Base-by-base conservation (phyloP, 2,329 filamentous ascomycete genomes). In the Lithohypha guttulata region DNA sequence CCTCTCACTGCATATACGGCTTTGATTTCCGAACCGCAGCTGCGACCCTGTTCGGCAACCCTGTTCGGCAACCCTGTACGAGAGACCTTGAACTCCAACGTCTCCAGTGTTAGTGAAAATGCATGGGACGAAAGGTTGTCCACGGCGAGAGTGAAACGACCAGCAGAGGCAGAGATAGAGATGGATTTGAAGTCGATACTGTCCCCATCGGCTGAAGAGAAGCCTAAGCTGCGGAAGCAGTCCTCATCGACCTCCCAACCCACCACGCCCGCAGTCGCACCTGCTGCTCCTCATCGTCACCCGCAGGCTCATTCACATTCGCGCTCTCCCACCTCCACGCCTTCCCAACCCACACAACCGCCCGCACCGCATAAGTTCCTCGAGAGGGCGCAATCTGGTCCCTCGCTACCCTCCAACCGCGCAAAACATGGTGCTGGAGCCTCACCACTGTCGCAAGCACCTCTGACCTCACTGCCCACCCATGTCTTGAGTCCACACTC, bases 141-240 rank as follows among this genome's bases (percentile, higher is more conserved):
- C n/a, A n/a, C n/a, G n/a, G n/a, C n/a, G n/a, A n/a, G n/a, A n/a
- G n/a, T n/a, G n/a, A n/a, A n/a, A n/a, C n/a, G n/a, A n/a, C n/a
- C n/a, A n/a, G n/a, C 26, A 11, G 26, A 28, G 4, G 26, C 26
- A 28, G 9, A 10, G 15, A 14, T 5, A 28, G 26, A 14, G 11
- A 66, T 66, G 63, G 63, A 66, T 46, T 65, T 66, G 51, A 65
- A 59, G 50, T 63, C 59, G 17, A 58, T 66, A 23, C 60, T 66
- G 43, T 66, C 63, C 39, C 61, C 62, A 36, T 55, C 59, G 50
- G 61, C 65, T 42, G 57, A 59, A 27, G 58, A 62, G 26, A 14
- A 10, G 26, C 6, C 26, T n/a, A 14, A 28, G 26, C n/a, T n/a
- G 15, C 11, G 15, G 26, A 28, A 28, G 26, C 26, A 5, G 4